Evolutionary conservation across 2,329 filamentous ascomycete genomes (phyloP).

Genomic region (Bertia moriformis): DNA sequence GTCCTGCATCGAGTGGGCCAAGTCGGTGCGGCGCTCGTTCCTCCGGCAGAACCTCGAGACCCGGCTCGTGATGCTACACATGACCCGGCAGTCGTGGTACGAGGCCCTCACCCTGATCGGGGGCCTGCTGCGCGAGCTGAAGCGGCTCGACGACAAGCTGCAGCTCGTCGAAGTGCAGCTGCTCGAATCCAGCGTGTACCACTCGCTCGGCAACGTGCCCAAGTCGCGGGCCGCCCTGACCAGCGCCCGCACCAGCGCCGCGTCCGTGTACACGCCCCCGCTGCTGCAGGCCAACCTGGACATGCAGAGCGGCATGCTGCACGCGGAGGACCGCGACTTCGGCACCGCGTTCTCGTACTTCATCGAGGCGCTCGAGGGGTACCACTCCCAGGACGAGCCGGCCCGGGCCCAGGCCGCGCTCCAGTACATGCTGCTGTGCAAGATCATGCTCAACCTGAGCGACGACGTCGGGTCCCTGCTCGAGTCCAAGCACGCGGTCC

Average conservation of each 20-base stretch:
- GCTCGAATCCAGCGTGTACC: constrained; percentile 91
- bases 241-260: constrained; percentile 83
- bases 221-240: constrained; percentile 92
- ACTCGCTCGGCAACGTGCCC: constrained; percentile 87
- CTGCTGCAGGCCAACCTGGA: constrained; percentile 89
- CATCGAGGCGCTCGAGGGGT: constrained; percentile 95
- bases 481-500: constrained; percentile 88
- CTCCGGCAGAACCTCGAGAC: constrained; percentile 97
- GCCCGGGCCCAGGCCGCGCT: constrained; percentile 86
- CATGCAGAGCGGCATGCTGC: constrained; percentile 98
- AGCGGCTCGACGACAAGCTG: constrained; percentile 95
- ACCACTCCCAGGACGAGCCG: constrained; percentile 80
- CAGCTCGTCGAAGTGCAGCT: constrained; percentile 96
- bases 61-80: constrained; percentile 81
- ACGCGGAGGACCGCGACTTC: constrained; percentile 97
- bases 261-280: constrained; percentile 92
- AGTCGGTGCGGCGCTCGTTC: constrained; percentile 84
- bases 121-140: constrained; percentile 84
- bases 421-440: constrained; percentile 99
- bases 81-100: constrained; percentile 95
- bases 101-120: constrained; percentile 95
- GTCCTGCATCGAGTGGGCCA: constrained; percentile 98
- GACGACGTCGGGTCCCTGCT: constrained; percentile 94
- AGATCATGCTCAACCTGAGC: constrained; percentile 95
- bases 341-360: constrained; percentile 98